These are phyloP conservation scores for Trichoderma lentiforme DNA, from an alignment of 2,329 filamentous ascomycete species.

Conservation along the genomic window DNA sequence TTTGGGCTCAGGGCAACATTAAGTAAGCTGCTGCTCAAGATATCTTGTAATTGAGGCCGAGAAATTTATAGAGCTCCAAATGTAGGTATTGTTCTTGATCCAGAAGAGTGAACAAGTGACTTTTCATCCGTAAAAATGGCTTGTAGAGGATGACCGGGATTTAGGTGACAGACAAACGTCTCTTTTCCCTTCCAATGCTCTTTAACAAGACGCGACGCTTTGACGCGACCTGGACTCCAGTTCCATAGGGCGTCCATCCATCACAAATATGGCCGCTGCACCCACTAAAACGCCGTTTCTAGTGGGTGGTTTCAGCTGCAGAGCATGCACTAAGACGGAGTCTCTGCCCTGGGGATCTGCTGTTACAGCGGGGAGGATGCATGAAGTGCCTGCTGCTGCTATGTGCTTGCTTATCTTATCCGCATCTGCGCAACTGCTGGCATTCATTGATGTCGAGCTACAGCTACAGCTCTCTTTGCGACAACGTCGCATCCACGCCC, in stretches of 20 bases:
- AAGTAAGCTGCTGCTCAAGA: neutral
- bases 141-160: too few relatives aligned
- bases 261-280: conserved; percentile 1
- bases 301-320: neutral
- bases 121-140: neutral
- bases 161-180: neutral
- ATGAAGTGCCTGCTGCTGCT: neutral
- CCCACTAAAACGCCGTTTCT: neutral
- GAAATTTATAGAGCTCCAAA: too few relatives aligned
- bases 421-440: neutral
- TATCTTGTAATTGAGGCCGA: neutral
- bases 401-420: neutral
- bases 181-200: neutral
- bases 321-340: neutral
- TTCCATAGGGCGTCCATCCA: neutral
- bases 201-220: neutral
- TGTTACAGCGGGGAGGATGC: neutral
- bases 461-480: neutral
- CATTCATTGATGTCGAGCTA: neutral
- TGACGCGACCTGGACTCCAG: conserved; percentile 1
- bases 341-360: conserved; percentile 3
- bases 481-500: neutral
- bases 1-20: neutral
- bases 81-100: neutral
- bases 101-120: neutral